Percentiles rank a stretch among this genome's conserved stretches.
phyloP scores from a whole-genome alignment of 345 rosid species.

The Erodium maritimum region DNA sequence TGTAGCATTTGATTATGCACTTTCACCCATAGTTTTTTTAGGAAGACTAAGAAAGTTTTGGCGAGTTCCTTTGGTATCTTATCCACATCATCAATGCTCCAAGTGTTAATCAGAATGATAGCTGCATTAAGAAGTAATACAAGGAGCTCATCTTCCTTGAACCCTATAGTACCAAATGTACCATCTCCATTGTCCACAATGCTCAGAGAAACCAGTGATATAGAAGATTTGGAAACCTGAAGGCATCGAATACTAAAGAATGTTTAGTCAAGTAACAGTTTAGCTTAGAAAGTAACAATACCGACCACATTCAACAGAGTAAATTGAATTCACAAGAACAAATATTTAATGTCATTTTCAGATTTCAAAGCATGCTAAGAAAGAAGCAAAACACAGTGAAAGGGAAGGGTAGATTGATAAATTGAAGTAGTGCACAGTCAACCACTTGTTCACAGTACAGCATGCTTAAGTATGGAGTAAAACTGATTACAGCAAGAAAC shows the following conservation, averaged over 20 bases:
- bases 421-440: background rate
- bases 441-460: background rate
- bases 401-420: background rate
- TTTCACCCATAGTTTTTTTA: constrained; percentile 28
- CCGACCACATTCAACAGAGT: background rate
- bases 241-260: constrained; percentile 26
- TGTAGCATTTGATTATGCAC: constrained; percentile 23
- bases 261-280: constrained; percentile 10
- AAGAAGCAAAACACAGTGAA: background rate
- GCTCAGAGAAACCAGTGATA: constrained; percentile 11
- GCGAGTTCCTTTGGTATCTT: constrained; percentile 23
- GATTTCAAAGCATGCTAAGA: background rate
- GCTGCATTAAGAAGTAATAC: constrained; percentile 26
- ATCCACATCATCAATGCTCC: constrained; percentile 21
- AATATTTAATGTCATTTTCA: too few relatives aligned
- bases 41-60: constrained; percentile 15
- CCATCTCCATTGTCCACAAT: constrained; percentile 9
- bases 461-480: too few relatives aligned
- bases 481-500: too few relatives aligned
- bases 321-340: background rate
- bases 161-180: constrained; percentile 14
- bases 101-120: constrained; percentile 31
- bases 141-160: constrained; percentile 18
- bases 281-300: constrained; percentile 1
- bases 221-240: constrained; percentile 27